Conservation (phyloP, 768 basidiomycete species). For the Suillus decipiens region DNA sequence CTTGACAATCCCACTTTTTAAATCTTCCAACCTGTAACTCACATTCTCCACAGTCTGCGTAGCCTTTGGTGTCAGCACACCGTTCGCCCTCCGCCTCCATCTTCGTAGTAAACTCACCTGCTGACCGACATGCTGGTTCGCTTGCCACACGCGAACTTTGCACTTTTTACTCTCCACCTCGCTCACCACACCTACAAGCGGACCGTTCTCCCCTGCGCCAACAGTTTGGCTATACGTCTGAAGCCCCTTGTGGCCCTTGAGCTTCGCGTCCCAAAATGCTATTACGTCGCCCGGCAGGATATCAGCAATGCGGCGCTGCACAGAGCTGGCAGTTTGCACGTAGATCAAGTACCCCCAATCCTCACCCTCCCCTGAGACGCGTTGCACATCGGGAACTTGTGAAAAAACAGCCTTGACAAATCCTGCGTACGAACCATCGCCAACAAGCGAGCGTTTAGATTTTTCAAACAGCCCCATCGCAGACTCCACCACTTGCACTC, state of each 20-base stretch:
- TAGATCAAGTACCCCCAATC: conserved; percentile 79
- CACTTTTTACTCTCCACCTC: conserved; percentile 88
- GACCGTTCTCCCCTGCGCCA: conserved; percentile 49
- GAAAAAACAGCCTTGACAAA: conserved; percentile 70
- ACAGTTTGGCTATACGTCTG: conserved; percentile 66
- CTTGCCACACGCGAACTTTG: conserved; percentile 84
- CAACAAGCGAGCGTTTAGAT: conserved; percentile 76
- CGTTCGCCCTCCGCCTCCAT: conserved; percentile 33
- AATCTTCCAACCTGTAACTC: conserved; percentile 88
- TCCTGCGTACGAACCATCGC: conserved; percentile 82
- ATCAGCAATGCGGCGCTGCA: conserved; percentile 75
- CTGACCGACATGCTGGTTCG: conserved; percentile 82
- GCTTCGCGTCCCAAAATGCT: conserved; percentile 69
- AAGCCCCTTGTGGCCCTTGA: conserved; percentile 81
- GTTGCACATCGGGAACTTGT: conserved; percentile 64
- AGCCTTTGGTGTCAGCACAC: conserved; percentile 37
- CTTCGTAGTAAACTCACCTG: conserved; percentile 53
- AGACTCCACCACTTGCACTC: conserved; percentile 70
- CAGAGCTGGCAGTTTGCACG: conserved; percentile 61
- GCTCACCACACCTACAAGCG: conserved; percentile 71
- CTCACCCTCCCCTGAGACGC: conserved; percentile 29
- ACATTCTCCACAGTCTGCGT: conserved; percentile 66
- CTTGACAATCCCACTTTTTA: conserved; percentile 84
- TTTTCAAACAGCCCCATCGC: conserved; percentile 70
- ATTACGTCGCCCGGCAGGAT: conserved; percentile 88